phyloP scores from a whole-genome alignment of 805 yeast genomes.

The Candida arabinofermentans region DNA sequence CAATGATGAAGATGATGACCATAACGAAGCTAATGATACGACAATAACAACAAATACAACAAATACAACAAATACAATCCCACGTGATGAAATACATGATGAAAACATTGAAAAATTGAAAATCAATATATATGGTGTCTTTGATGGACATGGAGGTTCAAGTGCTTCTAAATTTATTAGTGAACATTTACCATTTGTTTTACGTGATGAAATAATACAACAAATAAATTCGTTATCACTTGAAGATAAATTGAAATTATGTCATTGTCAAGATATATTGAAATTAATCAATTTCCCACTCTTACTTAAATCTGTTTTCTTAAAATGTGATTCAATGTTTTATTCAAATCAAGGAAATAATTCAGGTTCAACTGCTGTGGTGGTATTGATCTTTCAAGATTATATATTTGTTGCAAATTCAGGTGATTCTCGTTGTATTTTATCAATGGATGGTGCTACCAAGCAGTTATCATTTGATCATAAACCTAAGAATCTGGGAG shows the following conservation, averaged over 20 bases:
- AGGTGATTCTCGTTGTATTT: conserved; percentile 71
- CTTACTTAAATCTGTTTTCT: conserved; percentile 39
- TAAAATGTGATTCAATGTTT: conserved; percentile 42
- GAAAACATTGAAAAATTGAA: conserved; percentile 6
- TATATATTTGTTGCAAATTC: conserved; percentile 58
- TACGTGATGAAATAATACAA: conserved; percentile 16
- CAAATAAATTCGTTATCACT: conserved; percentile 14
- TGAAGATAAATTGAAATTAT: conserved; percentile 13
- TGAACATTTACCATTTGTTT: conserved; percentile 31
- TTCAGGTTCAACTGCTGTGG: conserved; percentile 52
- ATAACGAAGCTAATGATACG: not conserved
- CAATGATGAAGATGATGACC: not conserved
- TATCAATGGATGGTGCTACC: conserved; percentile 48
- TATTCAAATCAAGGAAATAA: conserved; percentile 35
- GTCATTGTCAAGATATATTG: conserved; percentile 13
- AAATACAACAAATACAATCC: not conserved
- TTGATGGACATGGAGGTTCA: conserved; percentile 82
- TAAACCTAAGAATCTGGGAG: conserved; percentile 57
- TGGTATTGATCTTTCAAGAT: conserved; percentile 41
- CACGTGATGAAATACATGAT: not conserved
- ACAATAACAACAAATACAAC: not conserved
- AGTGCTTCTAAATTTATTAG: conserved; percentile 54
- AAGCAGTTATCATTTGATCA: conserved; percentile 66
- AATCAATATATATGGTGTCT: conserved; percentile 58
- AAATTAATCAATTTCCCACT: conserved; percentile 23